Percentiles rank a stretch among this genome's conserved stretches.
These are phyloP conservation scores for Podila epigama DNA, from an alignment of 192 early-diverging fungal genomes.

Conservation along the genomic window DNA sequence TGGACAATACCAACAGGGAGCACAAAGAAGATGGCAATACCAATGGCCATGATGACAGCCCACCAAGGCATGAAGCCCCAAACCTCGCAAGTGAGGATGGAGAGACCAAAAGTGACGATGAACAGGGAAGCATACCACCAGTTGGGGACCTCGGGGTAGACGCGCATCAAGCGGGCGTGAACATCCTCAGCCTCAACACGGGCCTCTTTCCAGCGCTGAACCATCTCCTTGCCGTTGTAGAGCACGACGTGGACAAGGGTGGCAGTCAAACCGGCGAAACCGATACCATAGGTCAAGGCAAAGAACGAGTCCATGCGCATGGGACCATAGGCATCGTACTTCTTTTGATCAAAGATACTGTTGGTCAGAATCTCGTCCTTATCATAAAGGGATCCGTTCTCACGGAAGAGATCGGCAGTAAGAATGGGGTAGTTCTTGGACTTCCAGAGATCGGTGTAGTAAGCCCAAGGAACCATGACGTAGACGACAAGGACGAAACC, in stretches of 20 bases:
- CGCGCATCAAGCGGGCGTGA: slow-evolving; percentile 67
- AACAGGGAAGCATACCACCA: slow-evolving; percentile 62
- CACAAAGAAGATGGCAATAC: slow-evolving; percentile 65
- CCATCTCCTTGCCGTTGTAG: slow-evolving; percentile 72
- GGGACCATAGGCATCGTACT: slow-evolving; percentile 50
- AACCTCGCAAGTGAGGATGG: slow-evolving; percentile 51
- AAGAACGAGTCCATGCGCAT: slow-evolving; percentile 55
- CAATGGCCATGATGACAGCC: slow-evolving; percentile 66
- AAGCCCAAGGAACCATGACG: slow-evolving; percentile 56
- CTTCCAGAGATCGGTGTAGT: slow-evolving; percentile 55
- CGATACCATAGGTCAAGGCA: slow-evolving; percentile 54
- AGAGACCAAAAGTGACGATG: slow-evolving; percentile 40
- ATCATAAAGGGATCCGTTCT: slow-evolving; percentile 34
- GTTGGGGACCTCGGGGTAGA: slow-evolving; percentile 70
- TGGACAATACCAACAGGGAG: slow-evolving; percentile 83
- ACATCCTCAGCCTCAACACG: slow-evolving; percentile 60
- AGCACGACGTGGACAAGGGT: slow-evolving; percentile 64
- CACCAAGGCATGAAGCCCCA: slow-evolving; percentile 76
- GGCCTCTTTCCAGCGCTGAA: slow-evolving; percentile 47
- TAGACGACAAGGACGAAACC: slow-evolving; percentile 57
- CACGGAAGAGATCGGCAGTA: slow-evolving; percentile 27
- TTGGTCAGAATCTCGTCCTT: slow-evolving; percentile 29
- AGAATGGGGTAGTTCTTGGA: slow-evolving; percentile 46
- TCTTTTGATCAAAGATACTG: slow-evolving; percentile 24
- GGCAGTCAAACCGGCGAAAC: slow-evolving; percentile 60